Conservation (phyloP, 2,329 filamentous ascomycete genomes). For the Pezicula rhizophila region DNA sequence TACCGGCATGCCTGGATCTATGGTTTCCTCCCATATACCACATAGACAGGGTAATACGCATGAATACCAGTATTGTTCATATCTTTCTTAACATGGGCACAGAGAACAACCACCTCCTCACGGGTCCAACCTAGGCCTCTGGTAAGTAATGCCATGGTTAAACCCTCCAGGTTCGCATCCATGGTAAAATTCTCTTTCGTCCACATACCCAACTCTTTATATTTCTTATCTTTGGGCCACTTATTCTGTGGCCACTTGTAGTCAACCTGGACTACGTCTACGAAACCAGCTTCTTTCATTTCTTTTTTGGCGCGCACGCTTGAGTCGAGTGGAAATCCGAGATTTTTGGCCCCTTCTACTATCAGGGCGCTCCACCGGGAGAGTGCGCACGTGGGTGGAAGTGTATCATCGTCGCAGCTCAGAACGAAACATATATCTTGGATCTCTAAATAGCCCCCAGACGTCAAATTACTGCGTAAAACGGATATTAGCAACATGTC, state of each 20-base stretch:
- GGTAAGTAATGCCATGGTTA: slow-evolving; percentile 7
- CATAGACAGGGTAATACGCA: background rate
- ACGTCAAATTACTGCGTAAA: slow-evolving; percentile 11
- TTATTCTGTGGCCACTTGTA: slow-evolving; percentile 42
- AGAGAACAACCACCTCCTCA: slow-evolving; percentile 4
- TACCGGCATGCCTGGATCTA: background rate
- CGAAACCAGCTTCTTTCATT: slow-evolving; percentile 7
- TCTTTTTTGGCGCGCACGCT: slow-evolving; percentile 10
- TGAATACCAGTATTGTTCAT: slow-evolving; percentile 2
- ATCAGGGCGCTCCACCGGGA: slow-evolving; percentile 13
- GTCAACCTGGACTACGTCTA: slow-evolving; percentile 29
- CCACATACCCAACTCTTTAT: slow-evolving; percentile 5
- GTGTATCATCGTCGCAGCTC: slow-evolving; percentile 27
- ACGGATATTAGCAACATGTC: background rate
- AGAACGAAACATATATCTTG: slow-evolving; percentile 18
- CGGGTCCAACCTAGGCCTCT: slow-evolving; percentile 4
- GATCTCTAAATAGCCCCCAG: slow-evolving; percentile 25
- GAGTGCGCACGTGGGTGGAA: background rate
- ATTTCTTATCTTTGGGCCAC: slow-evolving; percentile 43
- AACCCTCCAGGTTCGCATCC: slow-evolving; percentile 1
- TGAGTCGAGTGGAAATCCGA: slow-evolving; percentile 24
- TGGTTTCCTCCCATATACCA: background rate
- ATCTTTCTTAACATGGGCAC: slow-evolving; percentile 1
- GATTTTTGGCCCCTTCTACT: slow-evolving; percentile 22
- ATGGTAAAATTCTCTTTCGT: slow-evolving; percentile 3